Base-by-base conservation (phyloP, 495 filamentous ascomycete species). In the Jackrogersella minutella region DNA sequence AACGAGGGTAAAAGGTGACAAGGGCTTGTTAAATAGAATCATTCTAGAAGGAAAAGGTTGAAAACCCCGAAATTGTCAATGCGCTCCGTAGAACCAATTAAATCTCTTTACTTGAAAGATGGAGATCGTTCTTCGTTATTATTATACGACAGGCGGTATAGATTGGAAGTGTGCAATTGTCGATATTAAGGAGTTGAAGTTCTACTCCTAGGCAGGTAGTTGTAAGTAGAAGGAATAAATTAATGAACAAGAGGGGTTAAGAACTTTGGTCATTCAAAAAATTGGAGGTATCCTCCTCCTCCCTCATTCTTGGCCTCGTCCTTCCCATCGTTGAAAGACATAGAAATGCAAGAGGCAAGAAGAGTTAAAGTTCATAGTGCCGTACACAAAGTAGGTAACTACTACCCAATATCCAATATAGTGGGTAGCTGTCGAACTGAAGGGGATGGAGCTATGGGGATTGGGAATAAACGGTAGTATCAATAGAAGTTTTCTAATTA, bases 41-140 rank as follows among this genome's bases (percentile, higher is more conserved):
- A 36, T 70, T 70, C 68, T 70, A 66, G 68, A 70, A 70, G 64
- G 58, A 60, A 52, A n/a, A 62, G 28, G 26, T 33, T 51, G 53
- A 60, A 34, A 52, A 34, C 37, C 22, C 50, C 56, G 61, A 31
- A 62, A 69, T 58, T 61, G 41, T 51, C 49, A 59, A 65, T 62
- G 56, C 51, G 39, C 19, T 50, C 28, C 33, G 34, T 11, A 22
- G 21, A 51, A 19, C 60, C 51, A 57, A 62, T 54, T 11, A 31
- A 47, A 62, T 54, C 16, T 11, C 21, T 1, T 39, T 5, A 26
- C 37, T n/a, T 13, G 21, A 37, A n/a, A 54, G 47, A 51, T 43
- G 24, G 14, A 31, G 28, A 51, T 51, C n/a, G 47, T 3, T 47
- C 44, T 24, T 16, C 44, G 24, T 30, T 47, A 47, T 26, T 46